A percentile compares a stretch with the other conserved stretches of the same genome.
Evolutionary conservation across 2,329 filamentous ascomycete genomes (phyloP).

Genomic region (Ramichloridium luteum): DNA sequence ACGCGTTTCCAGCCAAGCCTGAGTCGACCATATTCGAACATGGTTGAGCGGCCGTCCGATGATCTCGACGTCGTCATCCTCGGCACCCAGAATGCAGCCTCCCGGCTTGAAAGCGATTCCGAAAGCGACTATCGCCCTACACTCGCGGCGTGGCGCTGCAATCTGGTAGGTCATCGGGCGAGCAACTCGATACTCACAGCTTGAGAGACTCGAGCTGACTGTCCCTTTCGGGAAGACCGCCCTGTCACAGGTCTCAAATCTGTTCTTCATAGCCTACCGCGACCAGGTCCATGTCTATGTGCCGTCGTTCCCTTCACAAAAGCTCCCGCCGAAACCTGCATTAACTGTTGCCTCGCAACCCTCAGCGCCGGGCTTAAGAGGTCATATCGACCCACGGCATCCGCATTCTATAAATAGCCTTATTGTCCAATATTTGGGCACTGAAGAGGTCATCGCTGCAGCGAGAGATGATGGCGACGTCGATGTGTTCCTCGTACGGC

Average conservation of each 20-base stretch:
- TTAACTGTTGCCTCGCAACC: constrained; percentile 29
- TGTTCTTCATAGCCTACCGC: constrained; percentile 37
- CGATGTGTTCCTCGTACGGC: constrained; percentile 29
- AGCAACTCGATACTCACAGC: constrained; percentile 1
- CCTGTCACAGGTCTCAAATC: constrained; percentile 34
- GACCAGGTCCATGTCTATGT: constrained; percentile 31
- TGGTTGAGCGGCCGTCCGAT: not conserved
- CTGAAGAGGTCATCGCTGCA: constrained; percentile 38
- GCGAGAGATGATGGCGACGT: constrained; percentile 46
- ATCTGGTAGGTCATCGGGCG: constrained; percentile 24
- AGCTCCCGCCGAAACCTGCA: constrained; percentile 23
- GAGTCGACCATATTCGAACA: too few species aligned
- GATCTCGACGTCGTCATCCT: not conserved
- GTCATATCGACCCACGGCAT: constrained; percentile 25
- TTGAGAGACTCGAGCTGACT: constrained; percentile 5
- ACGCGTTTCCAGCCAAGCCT: too few species aligned
- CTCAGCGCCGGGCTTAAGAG: constrained; percentile 20
- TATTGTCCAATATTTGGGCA: constrained; percentile 33
- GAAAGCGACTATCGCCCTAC: constrained; percentile 14
- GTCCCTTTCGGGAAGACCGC: constrained; percentile 25
- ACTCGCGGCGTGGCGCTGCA: constrained; percentile 30
- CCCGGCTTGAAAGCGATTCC: not conserved
- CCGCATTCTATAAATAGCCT: constrained; percentile 36
- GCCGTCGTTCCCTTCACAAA: constrained; percentile 33
- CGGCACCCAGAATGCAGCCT: not conserved